Base-by-base conservation (phyloP, 2,329 filamentous ascomycete genomes). In the Cucurbitaria berberidis region DNA sequence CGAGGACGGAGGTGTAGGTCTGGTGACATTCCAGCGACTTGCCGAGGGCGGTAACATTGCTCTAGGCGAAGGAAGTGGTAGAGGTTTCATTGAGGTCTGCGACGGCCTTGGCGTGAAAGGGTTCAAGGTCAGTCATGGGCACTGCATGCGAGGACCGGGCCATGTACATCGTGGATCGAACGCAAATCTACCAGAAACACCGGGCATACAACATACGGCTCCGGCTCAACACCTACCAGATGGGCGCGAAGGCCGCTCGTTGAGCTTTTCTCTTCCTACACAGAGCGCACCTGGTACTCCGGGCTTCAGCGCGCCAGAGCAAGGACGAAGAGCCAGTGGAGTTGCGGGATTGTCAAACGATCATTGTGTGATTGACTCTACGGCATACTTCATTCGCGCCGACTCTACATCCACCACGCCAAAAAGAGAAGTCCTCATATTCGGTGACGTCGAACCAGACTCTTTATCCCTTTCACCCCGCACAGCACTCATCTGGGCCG, bases 361-460 rank as follows among this genome's bases (percentile, higher is more conserved):
- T 26, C 67, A 73, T 74, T 92, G 88, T 63, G 89, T 92, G 1
- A 89, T 91, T 55, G 91, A 97, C 72, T 96, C 91, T 59, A 95
- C 92, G 16, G 93, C 91, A 0, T 98, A 93, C 75, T 98, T 99
- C 74, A 89, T 99, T 60, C 89, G 91, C 32, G 89, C 95, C 54
- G 80, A 88, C 29, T 72, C 78, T 0, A 66, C 69, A 3, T 50
- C 65, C 2, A 66, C 66, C 1, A 70, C 72, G 0, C 67, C 72
- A 1, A 69, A 72, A 38, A 67, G 65, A 21, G 93, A 99, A 75
- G 85, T 98, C 2, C 84, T 99, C 54, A 90, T 99, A 43, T 98
- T 97, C 70, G 95, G 95, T 16, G 95, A 99, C 62, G 90, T 98
- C 32, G 95, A 99, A 70, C 92, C 95, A 0, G 95, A 99, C 74